These are phyloP conservation scores for Annulohypoxylon moriforme DNA, from an alignment of 495 filamentous ascomycete genomes.

Conservation along the genomic window DNA sequence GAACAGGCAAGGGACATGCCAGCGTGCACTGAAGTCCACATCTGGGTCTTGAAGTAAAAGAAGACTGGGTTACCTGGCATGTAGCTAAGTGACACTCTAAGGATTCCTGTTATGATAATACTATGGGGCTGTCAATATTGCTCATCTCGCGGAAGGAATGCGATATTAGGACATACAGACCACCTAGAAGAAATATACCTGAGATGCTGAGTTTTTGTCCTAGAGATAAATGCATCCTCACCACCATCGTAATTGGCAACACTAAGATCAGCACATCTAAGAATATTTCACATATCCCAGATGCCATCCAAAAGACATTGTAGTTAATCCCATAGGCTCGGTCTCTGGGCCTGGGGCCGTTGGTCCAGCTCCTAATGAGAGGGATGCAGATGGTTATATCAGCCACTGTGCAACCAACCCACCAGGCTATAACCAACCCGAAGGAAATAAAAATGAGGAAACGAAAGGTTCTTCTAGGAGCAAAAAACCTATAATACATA, in stretches of 20 bases:
- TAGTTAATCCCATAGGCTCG: conserved; percentile 23
- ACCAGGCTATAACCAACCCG: conserved; percentile 26
- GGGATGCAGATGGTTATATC: conserved; percentile 36
- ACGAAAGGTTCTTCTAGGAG: conserved; percentile 3
- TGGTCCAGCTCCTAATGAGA: conserved; percentile 29
- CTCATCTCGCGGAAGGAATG: no score
- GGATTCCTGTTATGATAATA: conserved; percentile 33
- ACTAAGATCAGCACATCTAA: conserved; percentile 16
- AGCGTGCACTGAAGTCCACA: conserved; percentile 28
- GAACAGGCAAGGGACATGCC: conserved; percentile 33
- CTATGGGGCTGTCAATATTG: conserved; percentile 23
- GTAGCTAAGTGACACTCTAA: conserved; percentile 19
- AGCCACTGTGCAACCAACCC: conserved; percentile 33
- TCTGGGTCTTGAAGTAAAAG: conserved; percentile 23
- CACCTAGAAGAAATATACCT: conserved; percentile 19
- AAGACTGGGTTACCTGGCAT: conserved; percentile 15
- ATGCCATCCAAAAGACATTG: conserved; percentile 13
- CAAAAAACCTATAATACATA: conserved; percentile 40
- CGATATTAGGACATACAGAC: background rate
- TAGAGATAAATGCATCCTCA: conserved; percentile 7
- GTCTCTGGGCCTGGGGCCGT: conserved; percentile 19
- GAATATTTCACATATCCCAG: conserved; percentile 3
- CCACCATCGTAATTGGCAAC: conserved; percentile 17
- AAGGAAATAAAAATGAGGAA: conserved; percentile 19
- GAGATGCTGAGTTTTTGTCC: background rate